Conservation (phyloP, 1,139 yeast species). For the Sugiyamaella neomexicana region DNA sequence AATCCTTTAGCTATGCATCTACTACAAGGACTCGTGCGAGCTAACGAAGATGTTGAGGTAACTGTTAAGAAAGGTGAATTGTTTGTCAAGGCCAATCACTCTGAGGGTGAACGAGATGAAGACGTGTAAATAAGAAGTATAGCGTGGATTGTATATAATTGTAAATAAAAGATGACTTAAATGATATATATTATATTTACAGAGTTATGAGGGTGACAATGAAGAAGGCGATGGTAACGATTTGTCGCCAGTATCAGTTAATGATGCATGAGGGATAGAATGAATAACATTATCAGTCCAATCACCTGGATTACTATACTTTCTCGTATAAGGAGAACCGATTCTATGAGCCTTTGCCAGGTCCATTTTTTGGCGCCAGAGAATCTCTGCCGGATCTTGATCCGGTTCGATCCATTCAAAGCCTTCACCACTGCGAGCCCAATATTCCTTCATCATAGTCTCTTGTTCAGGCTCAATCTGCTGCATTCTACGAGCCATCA, state of each 20-base stretch:
- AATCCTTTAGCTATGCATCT: slow-evolving; percentile 83
- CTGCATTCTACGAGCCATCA: slow-evolving; percentile 33
- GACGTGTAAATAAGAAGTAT: slow-evolving; percentile 15
- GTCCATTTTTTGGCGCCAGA: slow-evolving; percentile 50
- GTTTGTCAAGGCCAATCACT: slow-evolving; percentile 53
- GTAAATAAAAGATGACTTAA: background rate
- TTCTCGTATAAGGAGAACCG: slow-evolving; percentile 30
- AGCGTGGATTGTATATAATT: slow-evolving; percentile 34
- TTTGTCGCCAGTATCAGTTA: slow-evolving; percentile 29
- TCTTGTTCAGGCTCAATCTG: slow-evolving; percentile 78
- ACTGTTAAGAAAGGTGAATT: slow-evolving; percentile 43
- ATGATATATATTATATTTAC: slow-evolving; percentile 1
- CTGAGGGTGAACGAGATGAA: slow-evolving; percentile 27
- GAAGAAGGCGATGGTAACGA: slow-evolving; percentile 19
- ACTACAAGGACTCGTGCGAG: slow-evolving; percentile 74
- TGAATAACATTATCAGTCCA: slow-evolving; percentile 33
- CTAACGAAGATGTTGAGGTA: slow-evolving; percentile 63
- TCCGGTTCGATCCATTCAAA: slow-evolving; percentile 83
- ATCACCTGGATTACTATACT: slow-evolving; percentile 24
- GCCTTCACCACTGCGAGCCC: slow-evolving; percentile 78
- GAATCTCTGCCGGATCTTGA: slow-evolving; percentile 69
- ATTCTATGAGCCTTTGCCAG: slow-evolving; percentile 27
- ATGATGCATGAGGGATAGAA: slow-evolving; percentile 37
- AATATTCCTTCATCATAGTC: slow-evolving; percentile 71
- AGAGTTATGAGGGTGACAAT: slow-evolving; percentile 1